Evolutionary conservation across 805 yeast genomes (phyloP).

Genomic region (Candida nonsorbophila): DNA sequence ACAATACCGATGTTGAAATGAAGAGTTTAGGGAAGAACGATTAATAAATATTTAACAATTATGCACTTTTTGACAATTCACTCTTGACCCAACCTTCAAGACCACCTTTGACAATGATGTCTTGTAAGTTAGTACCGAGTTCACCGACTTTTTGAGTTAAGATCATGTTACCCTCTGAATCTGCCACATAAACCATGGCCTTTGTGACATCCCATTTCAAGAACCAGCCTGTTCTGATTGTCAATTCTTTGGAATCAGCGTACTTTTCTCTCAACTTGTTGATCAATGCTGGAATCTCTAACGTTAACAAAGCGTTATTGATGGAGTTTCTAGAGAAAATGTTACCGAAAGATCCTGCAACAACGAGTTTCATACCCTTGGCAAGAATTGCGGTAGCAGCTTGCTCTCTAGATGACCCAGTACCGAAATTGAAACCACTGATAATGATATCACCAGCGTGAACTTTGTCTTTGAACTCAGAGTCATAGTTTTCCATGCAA

Average conservation of each 20-base stretch:
- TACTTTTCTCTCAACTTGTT: constrained; percentile 68
- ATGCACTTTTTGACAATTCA: constrained; percentile 35
- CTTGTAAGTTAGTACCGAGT: constrained; percentile 91
- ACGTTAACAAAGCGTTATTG: constrained; percentile 89
- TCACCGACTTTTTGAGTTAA: constrained; percentile 90
- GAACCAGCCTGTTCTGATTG: constrained; percentile 92
- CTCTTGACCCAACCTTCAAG: constrained; percentile 96
- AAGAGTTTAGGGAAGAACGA: no score
- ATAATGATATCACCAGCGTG: constrained; percentile 84
- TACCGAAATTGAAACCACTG: constrained; percentile 94
- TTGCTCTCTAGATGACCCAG: constrained; percentile 98
- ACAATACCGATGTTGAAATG: no score
- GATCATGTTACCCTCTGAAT: constrained; percentile 54
- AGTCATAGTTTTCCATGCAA: constrained; percentile 98
- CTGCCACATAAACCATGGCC: constrained; percentile 75
- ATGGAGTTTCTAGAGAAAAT: constrained; percentile 94
- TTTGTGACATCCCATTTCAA: constrained; percentile 89
- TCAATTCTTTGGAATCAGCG: constrained; percentile 57
- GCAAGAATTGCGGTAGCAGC: constrained; percentile 98
- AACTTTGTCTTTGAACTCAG: constrained; percentile 79
- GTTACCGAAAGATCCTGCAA: constrained; percentile 96
- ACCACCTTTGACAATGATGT: constrained; percentile 95
- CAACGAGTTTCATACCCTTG: constrained; percentile 85
- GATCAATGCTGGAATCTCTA: constrained; percentile 88
- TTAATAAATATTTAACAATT: background rate